phyloP scores from a whole-genome alignment of 106 monocot genomes.

The Dendrobium nobile region DNA sequence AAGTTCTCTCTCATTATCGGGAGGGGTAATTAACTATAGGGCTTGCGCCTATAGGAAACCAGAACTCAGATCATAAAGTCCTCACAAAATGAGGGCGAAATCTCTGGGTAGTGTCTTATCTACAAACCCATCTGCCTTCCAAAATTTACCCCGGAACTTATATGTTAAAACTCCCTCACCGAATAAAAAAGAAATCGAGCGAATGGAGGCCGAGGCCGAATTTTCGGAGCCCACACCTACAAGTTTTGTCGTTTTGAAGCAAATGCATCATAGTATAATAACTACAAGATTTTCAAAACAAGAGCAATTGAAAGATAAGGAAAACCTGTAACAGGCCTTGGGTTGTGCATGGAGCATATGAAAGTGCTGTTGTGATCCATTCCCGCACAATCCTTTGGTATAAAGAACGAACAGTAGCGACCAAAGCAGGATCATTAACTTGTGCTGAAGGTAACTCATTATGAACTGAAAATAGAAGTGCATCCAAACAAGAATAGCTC shows the following conservation, averaged over 20 bases:
- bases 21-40: no score
- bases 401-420: constrained; percentile 70
- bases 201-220: no score
- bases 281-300: not conserved
- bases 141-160: no score
- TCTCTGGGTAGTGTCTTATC: no score
- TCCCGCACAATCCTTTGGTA: constrained; percentile 90
- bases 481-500: constrained; percentile 84
- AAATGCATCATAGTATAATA: not conserved
- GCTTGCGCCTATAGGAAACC: no score
- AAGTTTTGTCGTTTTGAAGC: not conserved
- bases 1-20: no score
- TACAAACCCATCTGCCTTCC: no score
- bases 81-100: no score
- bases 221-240: not conserved
- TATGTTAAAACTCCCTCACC: no score
- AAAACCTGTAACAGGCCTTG: constrained; percentile 95
- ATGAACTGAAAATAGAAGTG: constrained; percentile 89
- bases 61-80: no score
- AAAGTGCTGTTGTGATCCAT: constrained; percentile 92
- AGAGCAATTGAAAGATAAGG: not conserved
- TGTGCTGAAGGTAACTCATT: constrained; percentile 69
- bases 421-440: constrained; percentile 92
- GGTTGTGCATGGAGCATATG: constrained; percentile 88
- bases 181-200: no score